Conservation (phyloP, 805 yeast species). For the Maudiozyma bulderi region DNA sequence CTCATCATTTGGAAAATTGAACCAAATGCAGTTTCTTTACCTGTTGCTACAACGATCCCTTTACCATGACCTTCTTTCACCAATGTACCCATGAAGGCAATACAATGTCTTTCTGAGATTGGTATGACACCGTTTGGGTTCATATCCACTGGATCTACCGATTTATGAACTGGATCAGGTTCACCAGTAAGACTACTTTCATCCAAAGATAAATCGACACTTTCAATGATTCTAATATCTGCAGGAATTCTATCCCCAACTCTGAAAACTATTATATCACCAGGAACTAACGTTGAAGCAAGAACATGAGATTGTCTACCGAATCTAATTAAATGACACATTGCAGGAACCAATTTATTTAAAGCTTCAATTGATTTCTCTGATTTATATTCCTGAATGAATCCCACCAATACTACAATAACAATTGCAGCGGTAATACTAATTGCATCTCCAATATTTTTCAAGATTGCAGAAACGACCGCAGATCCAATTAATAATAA, state of each 20-base stretch:
- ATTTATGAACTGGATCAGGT: slow-evolving; percentile 74
- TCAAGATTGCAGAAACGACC: slow-evolving; percentile 75
- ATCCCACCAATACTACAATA: slow-evolving; percentile 93
- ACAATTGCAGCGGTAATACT: slow-evolving; percentile 84
- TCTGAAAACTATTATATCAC: slow-evolving; percentile 80
- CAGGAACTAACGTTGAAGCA: slow-evolving; percentile 87
- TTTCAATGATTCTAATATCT: slow-evolving; percentile 70
- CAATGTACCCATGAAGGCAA: slow-evolving; percentile 95
- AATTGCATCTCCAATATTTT: slow-evolving; percentile 94
- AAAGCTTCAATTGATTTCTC: slow-evolving; percentile 92
- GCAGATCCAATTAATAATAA: slow-evolving; percentile 86
- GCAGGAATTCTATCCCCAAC: slow-evolving; percentile 98
- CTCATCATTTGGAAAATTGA: slow-evolving; percentile 92
- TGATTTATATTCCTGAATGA: slow-evolving; percentile 92
- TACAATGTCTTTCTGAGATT: slow-evolving; percentile 61
- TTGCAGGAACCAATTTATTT: slow-evolving; percentile 91
- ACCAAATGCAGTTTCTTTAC: slow-evolving; percentile 85
- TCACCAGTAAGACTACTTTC: slow-evolving; percentile 96
- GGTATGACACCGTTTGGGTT: slow-evolving; percentile 35
- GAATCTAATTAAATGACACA: slow-evolving; percentile 80
- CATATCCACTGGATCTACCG: slow-evolving; percentile 34
- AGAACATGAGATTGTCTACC: slow-evolving; percentile 71
- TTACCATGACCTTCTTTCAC: slow-evolving; percentile 95
- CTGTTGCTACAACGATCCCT: slow-evolving; percentile 90
- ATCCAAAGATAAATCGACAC: slow-evolving; percentile 76